These are phyloP conservation scores for Pseudogymnoascus sp. DNA, from an alignment of 2,329 filamentous ascomycete species.

Conservation along the genomic window DNA sequence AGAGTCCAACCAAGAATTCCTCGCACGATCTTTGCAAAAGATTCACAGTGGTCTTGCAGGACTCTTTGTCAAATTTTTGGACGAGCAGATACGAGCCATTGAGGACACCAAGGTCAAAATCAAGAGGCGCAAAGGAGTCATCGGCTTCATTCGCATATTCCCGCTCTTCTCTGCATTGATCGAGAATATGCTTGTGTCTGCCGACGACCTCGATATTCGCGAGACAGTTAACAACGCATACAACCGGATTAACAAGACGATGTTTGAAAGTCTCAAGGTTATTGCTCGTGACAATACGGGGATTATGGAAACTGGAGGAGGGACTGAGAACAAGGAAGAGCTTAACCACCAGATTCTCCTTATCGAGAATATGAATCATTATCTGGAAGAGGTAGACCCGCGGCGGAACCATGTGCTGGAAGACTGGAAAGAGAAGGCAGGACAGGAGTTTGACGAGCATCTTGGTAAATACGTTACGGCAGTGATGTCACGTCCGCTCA, in stretches of 20 bases:
- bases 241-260: constrained; percentile 78
- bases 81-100: constrained; percentile 89
- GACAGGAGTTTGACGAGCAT: constrained; percentile 74
- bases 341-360: constrained; percentile 95
- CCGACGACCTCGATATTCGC: constrained; percentile 59
- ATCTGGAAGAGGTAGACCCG: constrained; percentile 80
- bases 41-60: constrained; percentile 65
- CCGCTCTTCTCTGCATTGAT: constrained; percentile 75
- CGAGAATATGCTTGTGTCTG: constrained; percentile 68
- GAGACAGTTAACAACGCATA: constrained; percentile 81
- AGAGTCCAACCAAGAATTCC: constrained; percentile 88
- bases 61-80: constrained; percentile 80
- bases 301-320: constrained; percentile 41
- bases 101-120: constrained; percentile 99
- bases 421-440: constrained; percentile 73
- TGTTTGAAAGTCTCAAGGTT: constrained; percentile 95
- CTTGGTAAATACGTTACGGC: constrained; percentile 79
- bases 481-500: constrained; percentile 80
- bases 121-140: constrained; percentile 96
- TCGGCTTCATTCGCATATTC: constrained; percentile 90
- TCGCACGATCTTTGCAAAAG: constrained; percentile 71
- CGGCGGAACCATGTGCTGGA: constrained; percentile 67
- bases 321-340: constrained; percentile 87
- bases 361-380: constrained; percentile 99
- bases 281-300: constrained; percentile 68